Conservation (phyloP, 306 rosid genomes). For the Rosa chinensis region DNA sequence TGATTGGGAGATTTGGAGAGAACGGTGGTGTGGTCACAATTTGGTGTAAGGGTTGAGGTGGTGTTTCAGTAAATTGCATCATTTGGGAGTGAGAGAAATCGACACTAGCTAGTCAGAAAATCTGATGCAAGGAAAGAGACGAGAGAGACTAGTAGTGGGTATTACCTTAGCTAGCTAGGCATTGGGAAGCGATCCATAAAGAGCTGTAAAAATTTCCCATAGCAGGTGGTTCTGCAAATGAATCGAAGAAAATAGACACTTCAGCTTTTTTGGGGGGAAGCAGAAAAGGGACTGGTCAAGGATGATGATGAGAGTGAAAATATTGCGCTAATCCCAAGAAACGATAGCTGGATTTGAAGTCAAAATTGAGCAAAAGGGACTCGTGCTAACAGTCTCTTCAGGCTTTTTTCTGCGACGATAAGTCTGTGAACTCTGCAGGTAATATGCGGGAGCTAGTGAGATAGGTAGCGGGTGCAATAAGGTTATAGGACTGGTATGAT, state of each 20-base stretch:
- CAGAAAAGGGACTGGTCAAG: constrained; percentile 39
- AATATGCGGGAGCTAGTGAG: constrained; percentile 1
- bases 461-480: not conserved
- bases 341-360: not conserved
- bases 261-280: constrained; percentile 31
- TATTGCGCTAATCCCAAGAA: not conserved
- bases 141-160: constrained; percentile 16
- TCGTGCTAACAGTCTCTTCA: not conserved
- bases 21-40: constrained; percentile 23
- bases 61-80: constrained; percentile 70
- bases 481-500: constrained; percentile 2
- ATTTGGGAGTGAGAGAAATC: constrained; percentile 21
- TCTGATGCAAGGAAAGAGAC: not conserved
- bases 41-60: constrained; percentile 46
- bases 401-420: not conserved
- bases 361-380: constrained; percentile 7
- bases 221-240: constrained; percentile 28
- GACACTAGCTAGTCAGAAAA: constrained; percentile 14
- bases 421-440: not conserved
- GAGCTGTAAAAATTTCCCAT: not conserved
- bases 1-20: constrained; percentile 43
- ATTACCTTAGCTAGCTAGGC: constrained; percentile 4
- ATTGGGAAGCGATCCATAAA: constrained; percentile 6
- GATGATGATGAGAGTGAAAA: not conserved
- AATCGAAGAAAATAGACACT: constrained; percentile 30